Evolutionary conservation across 2,329 filamentous ascomycete genomes (phyloP).

Genomic region (Aotearoamyces nothofagi): DNA sequence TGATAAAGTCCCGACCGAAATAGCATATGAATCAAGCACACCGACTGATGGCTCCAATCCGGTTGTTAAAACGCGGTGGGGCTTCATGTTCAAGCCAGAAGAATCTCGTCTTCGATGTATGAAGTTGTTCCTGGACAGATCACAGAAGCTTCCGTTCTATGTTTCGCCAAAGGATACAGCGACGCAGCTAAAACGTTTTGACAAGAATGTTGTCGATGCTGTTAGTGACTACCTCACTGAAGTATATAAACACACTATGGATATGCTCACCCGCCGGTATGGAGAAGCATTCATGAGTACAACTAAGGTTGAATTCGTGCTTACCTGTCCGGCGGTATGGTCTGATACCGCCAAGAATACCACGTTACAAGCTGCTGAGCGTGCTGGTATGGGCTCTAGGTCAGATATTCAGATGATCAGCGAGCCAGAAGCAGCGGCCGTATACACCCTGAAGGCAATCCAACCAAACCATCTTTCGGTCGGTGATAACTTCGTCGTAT

Average conservation of each 20-base stretch:
- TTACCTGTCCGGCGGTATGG: constrained; percentile 76
- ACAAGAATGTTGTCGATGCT: constrained; percentile 65
- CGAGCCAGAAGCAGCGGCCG: constrained; percentile 66
- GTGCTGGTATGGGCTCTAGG: constrained; percentile 60
- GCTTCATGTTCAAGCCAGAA: constrained; percentile 68
- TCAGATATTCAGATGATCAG: constrained; percentile 65
- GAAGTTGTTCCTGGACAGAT: constrained; percentile 70
- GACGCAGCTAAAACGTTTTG: constrained; percentile 56
- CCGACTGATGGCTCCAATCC: constrained; percentile 22
- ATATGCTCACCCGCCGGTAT: constrained; percentile 58
- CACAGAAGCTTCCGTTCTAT: constrained; percentile 68
- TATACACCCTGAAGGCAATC: constrained; percentile 67
- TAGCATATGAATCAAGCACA: constrained; percentile 38
- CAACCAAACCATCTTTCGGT: constrained; percentile 59
- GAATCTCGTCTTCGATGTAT: constrained; percentile 65
- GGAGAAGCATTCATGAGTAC: constrained; percentile 66
- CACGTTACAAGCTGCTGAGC: constrained; percentile 61
- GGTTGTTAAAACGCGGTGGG: constrained; percentile 44
- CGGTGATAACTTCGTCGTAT: constrained; percentile 44
- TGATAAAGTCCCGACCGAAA: constrained; percentile 73
- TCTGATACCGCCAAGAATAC: constrained; percentile 76
- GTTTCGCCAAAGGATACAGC: constrained; percentile 66
- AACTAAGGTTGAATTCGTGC: constrained; percentile 63
- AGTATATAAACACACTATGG: constrained; percentile 65
- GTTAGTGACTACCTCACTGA: constrained; percentile 68